phyloP scores from a whole-genome alignment of 192 early-diverging fungal genomes.

The Umbelopsis vinacea region DNA sequence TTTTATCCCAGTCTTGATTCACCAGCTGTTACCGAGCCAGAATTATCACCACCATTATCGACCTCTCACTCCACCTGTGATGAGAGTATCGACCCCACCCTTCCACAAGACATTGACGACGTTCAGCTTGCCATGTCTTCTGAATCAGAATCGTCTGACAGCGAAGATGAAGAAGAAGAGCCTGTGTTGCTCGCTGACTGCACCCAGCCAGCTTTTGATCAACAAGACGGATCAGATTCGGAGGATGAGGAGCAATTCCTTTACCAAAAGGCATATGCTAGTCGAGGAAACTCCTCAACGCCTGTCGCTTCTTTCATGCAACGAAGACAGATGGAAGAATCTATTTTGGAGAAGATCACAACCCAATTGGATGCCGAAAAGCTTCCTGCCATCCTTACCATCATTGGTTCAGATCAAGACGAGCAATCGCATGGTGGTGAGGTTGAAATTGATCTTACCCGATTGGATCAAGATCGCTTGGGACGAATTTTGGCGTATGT shows the following conservation, averaged over 20 bases:
- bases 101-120: constrained; percentile 9
- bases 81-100: constrained; percentile 7
- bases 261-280: constrained; percentile 12
- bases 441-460: constrained; percentile 41
- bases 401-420: constrained; percentile 30
- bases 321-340: constrained; percentile 39
- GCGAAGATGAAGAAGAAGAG: constrained; percentile 11
- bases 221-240: constrained; percentile 31
- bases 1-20: constrained; percentile 29
- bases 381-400: constrained; percentile 37
- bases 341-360: constrained; percentile 37
- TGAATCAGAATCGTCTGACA: constrained; percentile 11
- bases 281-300: not conserved
- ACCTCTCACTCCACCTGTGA: constrained; percentile 3
- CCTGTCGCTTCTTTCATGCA: constrained; percentile 31
- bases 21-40: constrained; percentile 17
- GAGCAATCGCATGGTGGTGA: constrained; percentile 30
- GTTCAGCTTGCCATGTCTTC: not conserved
- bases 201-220: constrained; percentile 10
- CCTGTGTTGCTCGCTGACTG: not conserved
- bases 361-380: constrained; percentile 36
- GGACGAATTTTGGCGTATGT: constrained; percentile 40
- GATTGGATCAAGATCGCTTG: constrained; percentile 37
- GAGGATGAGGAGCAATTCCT: constrained; percentile 19
- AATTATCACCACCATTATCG: not conserved